Conservation (phyloP, 257 asterid species). For the Solanum paucissectum region DNA sequence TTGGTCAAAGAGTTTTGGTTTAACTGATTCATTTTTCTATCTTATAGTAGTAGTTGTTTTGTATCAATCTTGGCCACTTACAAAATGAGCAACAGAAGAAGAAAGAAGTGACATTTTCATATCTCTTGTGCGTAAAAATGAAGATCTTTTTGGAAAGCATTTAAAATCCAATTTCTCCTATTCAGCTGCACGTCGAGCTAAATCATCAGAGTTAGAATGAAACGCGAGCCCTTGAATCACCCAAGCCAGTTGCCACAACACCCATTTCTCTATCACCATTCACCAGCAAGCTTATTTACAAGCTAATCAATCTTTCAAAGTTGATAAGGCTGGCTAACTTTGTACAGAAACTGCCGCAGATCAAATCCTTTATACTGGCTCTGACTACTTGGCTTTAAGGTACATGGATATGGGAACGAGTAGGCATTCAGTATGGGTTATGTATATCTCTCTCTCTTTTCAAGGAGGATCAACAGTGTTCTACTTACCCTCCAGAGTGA, state of each 20-base stretch:
- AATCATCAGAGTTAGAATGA: conserved; percentile 1
- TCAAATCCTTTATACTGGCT: conserved; percentile 13
- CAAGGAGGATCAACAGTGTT: no score
- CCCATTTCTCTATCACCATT: conserved; percentile 37
- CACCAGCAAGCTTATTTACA: conserved; percentile 19
- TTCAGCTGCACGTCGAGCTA: not conserved
- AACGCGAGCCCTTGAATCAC: conserved; percentile 66
- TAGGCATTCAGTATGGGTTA: not conserved
- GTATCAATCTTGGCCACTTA: not conserved
- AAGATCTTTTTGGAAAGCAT: not conserved
- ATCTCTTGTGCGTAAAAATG: not conserved
- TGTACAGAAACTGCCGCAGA: conserved; percentile 71
- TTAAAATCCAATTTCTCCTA: not conserved
- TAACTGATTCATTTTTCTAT: not conserved
- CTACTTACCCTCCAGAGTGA: not conserved
- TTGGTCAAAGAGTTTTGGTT: not conserved
- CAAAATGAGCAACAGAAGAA: not conserved
- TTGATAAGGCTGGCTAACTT: conserved; percentile 77
- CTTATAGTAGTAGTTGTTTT: not conserved
- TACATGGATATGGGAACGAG: not conserved
- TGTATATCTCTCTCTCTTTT: not conserved
- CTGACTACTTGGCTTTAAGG: not conserved
- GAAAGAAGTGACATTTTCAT: not conserved
- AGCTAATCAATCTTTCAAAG: conserved; percentile 47
- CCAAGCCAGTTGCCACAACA: conserved; percentile 65